These are phyloP conservation scores for Monosporascus sp. DNA, from an alignment of 2,329 filamentous ascomycete genomes.

Conservation along the genomic window DNA sequence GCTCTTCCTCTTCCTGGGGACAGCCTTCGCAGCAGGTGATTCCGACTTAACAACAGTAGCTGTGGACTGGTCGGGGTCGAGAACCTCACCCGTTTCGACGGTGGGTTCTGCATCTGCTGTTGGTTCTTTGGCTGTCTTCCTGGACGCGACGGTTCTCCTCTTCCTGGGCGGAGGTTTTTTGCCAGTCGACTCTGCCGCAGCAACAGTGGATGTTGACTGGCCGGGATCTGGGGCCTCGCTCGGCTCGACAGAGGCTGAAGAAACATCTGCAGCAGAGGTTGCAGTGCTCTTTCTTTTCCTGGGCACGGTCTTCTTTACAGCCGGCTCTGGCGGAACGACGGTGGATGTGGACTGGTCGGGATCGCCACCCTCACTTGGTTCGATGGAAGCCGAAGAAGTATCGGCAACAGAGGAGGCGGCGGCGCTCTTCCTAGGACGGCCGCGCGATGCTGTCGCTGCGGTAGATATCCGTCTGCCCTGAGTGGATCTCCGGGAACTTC, in stretches of 20 bases:
- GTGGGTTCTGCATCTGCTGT: neutral
- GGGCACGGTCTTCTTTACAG: constrained; percentile 6
- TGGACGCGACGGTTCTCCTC: too few species aligned
- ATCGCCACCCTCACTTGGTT: constrained; percentile 12
- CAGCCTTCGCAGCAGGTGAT: constrained; percentile 1
- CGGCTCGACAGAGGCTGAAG: too few species aligned
- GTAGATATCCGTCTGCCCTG: constrained; percentile 29
- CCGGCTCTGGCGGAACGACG: neutral
- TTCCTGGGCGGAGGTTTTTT: too few species aligned
- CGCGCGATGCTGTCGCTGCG: constrained; percentile 31
- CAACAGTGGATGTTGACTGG: too few species aligned
- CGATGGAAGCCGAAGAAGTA: constrained; percentile 10
- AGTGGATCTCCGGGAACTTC: constrained; percentile 48
- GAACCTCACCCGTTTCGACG: constrained; percentile 7
- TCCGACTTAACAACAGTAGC: constrained; percentile 5
- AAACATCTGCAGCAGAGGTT: too few species aligned
- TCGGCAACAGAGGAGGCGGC: constrained; percentile 22
- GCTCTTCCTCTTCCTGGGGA: constrained; percentile 28
- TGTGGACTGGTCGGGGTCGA: constrained; percentile 26
- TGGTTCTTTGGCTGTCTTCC: too few species aligned
- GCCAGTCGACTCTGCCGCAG: too few species aligned
- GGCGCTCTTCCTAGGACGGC: constrained; percentile 38
- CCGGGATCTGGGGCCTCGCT: constrained; percentile 17
- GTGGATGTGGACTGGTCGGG: constrained; percentile 27
- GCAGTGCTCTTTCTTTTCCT: constrained; percentile 36